Evolutionary conservation across 2,329 filamentous ascomycete species (phyloP).

Genomic region (Aureobasidium subglaciale): DNA sequence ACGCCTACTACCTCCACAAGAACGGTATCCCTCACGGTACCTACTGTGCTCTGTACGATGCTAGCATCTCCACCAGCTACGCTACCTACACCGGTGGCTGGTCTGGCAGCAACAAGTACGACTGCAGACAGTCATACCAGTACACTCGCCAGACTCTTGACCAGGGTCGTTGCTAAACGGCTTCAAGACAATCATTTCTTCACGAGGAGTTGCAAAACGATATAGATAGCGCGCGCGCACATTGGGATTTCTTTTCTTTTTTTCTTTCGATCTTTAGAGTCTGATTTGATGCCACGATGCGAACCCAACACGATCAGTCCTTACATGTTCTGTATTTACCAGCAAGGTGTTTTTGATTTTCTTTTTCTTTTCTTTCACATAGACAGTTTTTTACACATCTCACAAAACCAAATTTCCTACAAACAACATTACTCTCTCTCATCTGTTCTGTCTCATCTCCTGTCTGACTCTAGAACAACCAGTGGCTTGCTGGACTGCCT

Average conservation of each 20-base stretch:
- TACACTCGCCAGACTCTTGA: conserved; percentile 14
- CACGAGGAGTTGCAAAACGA: not conserved
- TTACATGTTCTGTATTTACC: not conserved
- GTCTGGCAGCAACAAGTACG: conserved; percentile 16
- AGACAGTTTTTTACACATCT: no score
- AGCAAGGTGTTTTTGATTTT: not conserved
- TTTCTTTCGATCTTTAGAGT: not conserved
- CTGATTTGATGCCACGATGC: not conserved
- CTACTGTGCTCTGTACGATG: conserved; percentile 22
- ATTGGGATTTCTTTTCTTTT: not conserved
- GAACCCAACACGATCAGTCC: not conserved
- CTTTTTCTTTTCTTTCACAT: not conserved
- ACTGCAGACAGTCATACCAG: conserved; percentile 17
- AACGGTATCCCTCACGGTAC: conserved; percentile 19
- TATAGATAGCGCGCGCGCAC: not conserved
- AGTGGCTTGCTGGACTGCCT: no score
- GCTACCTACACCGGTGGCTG: conserved; percentile 16
- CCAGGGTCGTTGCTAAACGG: conserved; percentile 15
- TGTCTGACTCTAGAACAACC: no score
- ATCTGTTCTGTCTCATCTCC: no score
- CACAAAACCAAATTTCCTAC: no score
- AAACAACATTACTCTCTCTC: no score
- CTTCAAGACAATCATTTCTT: not conserved
- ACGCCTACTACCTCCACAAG: conserved; percentile 21
- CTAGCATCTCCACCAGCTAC: conserved; percentile 17